Percentiles rank a stretch among this genome's conserved stretches.
phyloP scores from a whole-genome alignment of 75 land plant genomes.

The Azolla pinnata region DNA sequence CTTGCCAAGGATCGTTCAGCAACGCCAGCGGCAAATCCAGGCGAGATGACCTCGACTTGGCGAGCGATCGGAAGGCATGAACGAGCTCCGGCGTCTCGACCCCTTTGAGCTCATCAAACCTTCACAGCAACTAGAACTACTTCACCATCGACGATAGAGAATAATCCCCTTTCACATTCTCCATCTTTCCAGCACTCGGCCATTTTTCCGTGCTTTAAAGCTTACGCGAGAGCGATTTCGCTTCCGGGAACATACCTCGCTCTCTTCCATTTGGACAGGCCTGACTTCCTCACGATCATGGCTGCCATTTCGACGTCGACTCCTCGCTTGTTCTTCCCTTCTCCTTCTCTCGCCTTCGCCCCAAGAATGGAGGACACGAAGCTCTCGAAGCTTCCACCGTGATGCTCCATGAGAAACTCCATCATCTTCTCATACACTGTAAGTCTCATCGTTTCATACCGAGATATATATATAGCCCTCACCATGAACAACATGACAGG shows the following conservation, averaged over 20 bases:
- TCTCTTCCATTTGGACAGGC: conserved; percentile 22
- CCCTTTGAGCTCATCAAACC: conserved; percentile 29
- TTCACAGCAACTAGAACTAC: too few relatives aligned
- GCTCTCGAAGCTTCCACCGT: conserved; percentile 15
- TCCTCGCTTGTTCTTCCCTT: conserved; percentile 1
- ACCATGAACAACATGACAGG: not conserved
- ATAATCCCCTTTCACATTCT: too few relatives aligned
- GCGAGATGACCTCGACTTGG: conserved; percentile 9
- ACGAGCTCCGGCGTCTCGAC: conserved; percentile 20
- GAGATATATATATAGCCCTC: not conserved
- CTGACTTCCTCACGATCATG: conserved; percentile 7
- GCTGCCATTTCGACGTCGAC: not conserved
- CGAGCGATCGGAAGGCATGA: conserved; percentile 17
- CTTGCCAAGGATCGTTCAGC: conserved; percentile 20
- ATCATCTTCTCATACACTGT: conserved; percentile 18
- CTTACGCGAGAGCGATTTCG: not conserved
- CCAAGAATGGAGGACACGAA: conserved; percentile 10
- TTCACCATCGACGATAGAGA: too few relatives aligned
- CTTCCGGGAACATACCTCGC: conserved; percentile 4
- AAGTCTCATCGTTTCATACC: too few relatives aligned
- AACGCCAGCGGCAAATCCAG: conserved; percentile 8
- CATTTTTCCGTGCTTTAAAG: too few relatives aligned
- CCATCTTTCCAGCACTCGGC: too few relatives aligned
- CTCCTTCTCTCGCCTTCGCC: not conserved
- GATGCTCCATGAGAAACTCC: conserved; percentile 10